Percentiles rank a stretch among this genome's conserved stretches.
Evolutionary conservation across 1,139 yeast genomes (phyloP).

Genomic region (Yamadazyma epiphylla): DNA sequence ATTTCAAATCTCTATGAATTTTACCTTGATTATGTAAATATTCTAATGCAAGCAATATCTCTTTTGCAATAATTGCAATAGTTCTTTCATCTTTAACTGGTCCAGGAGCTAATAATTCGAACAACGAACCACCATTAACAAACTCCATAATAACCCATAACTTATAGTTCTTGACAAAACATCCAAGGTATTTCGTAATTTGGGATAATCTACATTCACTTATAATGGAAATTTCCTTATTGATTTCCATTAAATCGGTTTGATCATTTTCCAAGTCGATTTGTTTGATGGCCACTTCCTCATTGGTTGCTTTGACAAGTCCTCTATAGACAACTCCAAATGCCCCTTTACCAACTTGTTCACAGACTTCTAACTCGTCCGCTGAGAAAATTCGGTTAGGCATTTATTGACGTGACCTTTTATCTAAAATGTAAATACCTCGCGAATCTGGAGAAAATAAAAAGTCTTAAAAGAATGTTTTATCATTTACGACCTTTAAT

Average conservation of each 20-base stretch:
- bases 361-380: slow-evolving; percentile 52
- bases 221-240: slow-evolving; percentile 71
- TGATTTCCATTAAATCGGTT: slow-evolving; percentile 74
- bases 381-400: slow-evolving; percentile 24
- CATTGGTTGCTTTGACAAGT: slow-evolving; percentile 44
- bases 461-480: no score
- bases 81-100: slow-evolving; percentile 43
- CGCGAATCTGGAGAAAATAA: no score
- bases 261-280: slow-evolving; percentile 77
- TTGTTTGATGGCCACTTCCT: slow-evolving; percentile 64
- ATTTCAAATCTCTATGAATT: slow-evolving; percentile 83
- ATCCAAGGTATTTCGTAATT: slow-evolving; percentile 74
- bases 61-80: slow-evolving; percentile 55
- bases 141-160: slow-evolving; percentile 87
- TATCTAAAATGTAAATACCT: slow-evolving; percentile 1
- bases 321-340: slow-evolving; percentile 87
- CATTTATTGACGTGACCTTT: no score
- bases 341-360: slow-evolving; percentile 84
- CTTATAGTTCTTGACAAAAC: slow-evolving; percentile 74
- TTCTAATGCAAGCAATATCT: slow-evolving; percentile 61
- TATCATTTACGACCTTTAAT: no score
- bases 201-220: slow-evolving; percentile 70
- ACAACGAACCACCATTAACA: slow-evolving; percentile 79
- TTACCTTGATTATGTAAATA: slow-evolving; percentile 77
- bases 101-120: slow-evolving; percentile 63